These are phyloP conservation scores for Rhamnella rubrinervis DNA, from an alignment of 331 rosid genomes.

Conservation along the genomic window DNA sequence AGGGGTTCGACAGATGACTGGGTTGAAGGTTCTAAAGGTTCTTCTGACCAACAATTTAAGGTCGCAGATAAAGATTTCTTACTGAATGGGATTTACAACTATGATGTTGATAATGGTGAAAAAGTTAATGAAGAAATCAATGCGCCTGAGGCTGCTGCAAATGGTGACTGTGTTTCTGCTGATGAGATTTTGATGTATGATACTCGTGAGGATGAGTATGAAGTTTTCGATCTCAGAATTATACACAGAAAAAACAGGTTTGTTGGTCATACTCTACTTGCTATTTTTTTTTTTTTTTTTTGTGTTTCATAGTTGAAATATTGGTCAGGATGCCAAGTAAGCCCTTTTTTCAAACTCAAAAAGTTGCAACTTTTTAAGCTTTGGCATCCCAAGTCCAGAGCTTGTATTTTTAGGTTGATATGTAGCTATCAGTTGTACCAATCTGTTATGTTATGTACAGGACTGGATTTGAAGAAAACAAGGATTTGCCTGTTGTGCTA, in stretches of 20 bases:
- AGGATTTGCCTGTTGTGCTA: conserved; percentile 86
- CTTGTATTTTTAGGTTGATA: conserved; percentile 23
- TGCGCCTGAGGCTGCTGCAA: conserved; percentile 39
- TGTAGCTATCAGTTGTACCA: conserved; percentile 31
- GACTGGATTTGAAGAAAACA: conserved; percentile 98
- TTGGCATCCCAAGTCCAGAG: not conserved
- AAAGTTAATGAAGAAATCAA: conserved; percentile 32
- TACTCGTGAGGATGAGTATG: conserved; percentile 59
- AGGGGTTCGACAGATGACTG: conserved; percentile 18
- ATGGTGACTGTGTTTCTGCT: conserved; percentile 47
- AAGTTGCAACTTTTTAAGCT: not conserved
- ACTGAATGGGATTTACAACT: conserved; percentile 32
- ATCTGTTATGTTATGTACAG: conserved; percentile 51
- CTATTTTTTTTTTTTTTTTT: conserved; percentile 25
- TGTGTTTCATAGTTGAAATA: conserved; percentile 21
- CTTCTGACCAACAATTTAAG: conserved; percentile 35
- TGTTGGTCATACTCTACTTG: conserved; percentile 17
- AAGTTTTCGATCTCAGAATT: conserved; percentile 84
- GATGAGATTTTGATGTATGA: conserved; percentile 53
- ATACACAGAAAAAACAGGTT: conserved; percentile 97
- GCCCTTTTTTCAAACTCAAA: conserved; percentile 6
- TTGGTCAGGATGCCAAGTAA: not conserved
- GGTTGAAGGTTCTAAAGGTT: conserved; percentile 32
- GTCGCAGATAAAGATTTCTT: conserved; percentile 37
- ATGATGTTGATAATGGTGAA: conserved; percentile 31